These are phyloP conservation scores for Botrytis pseudocinerea DNA, from an alignment of 2,329 filamentous ascomycete genomes.

Conservation along the genomic window DNA sequence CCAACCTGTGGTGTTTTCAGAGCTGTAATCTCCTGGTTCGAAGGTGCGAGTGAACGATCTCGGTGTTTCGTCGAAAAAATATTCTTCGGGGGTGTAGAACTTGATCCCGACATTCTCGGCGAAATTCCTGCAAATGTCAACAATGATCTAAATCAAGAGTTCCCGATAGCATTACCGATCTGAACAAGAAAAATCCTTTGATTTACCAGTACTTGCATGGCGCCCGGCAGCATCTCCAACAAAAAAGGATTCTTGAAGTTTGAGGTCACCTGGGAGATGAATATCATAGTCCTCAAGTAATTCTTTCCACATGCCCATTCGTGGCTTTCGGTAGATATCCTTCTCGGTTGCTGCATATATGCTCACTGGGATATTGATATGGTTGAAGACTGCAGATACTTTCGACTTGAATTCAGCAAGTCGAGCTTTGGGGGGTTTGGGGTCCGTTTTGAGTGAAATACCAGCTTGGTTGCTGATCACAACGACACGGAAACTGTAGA, in stretches of 20 bases:
- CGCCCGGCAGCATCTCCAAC: constrained; percentile 82
- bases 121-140: constrained; percentile 61
- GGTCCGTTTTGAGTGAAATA: constrained; percentile 70
- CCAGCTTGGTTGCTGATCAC: constrained; percentile 90
- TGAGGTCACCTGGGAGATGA: constrained; percentile 53
- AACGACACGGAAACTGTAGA: constrained; percentile 66
- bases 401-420: constrained; percentile 83
- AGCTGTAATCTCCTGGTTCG: constrained; percentile 62
- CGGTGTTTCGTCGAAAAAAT: constrained; percentile 70
- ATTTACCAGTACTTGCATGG: constrained; percentile 47
- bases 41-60: constrained; percentile 70
- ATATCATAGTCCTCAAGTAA: constrained; percentile 54
- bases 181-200: constrained; percentile 66
- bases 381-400: constrained; percentile 64
- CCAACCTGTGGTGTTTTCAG: constrained; percentile 34
- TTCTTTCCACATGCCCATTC: constrained; percentile 83
- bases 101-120: constrained; percentile 79
- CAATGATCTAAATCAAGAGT: constrained; percentile 1
- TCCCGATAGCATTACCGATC: constrained; percentile 45
- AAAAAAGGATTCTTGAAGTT: constrained; percentile 73
- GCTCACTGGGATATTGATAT: constrained; percentile 73
- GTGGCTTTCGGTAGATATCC: constrained; percentile 83
- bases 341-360: constrained; percentile 85
- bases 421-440: constrained; percentile 68
- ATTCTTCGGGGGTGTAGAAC: constrained; percentile 90